A percentile compares a stretch with the other conserved stretches of the same genome.
These are phyloP conservation scores for Chrysosphaeria jannelii DNA, from an alignment of 2,329 filamentous ascomycete species.

Conservation along the genomic window DNA sequence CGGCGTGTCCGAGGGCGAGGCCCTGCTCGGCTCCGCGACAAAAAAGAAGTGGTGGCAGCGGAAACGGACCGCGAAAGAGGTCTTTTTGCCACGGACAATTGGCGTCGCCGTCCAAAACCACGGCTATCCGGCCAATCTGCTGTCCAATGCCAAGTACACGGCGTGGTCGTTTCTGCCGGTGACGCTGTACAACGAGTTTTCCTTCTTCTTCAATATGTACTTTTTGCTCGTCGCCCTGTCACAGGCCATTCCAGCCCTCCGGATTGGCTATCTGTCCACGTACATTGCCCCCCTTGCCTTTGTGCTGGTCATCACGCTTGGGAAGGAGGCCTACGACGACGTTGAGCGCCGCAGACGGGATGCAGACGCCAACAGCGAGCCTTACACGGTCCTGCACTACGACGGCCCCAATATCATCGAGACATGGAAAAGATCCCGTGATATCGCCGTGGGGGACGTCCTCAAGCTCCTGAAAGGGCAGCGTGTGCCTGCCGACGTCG, in stretches of 20 bases:
- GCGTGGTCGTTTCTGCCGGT: conserved; percentile 78
- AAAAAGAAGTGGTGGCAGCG: too few relatives aligned
- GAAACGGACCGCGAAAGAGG: too few relatives aligned
- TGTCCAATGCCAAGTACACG: conserved; percentile 96
- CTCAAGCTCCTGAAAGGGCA: conserved; percentile 78
- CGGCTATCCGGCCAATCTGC: conserved; percentile 68
- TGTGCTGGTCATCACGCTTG: conserved; percentile 71
- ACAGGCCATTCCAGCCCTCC: conserved; percentile 63
- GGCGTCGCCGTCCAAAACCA: too few relatives aligned
- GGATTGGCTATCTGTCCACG: conserved; percentile 82
- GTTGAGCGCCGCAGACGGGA: conserved; percentile 63
- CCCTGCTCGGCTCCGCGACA: too few relatives aligned
- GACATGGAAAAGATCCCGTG: conserved; percentile 50
- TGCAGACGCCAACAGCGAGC: conserved; percentile 79
- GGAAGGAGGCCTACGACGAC: conserved; percentile 88
- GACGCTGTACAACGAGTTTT: conserved; percentile 95
- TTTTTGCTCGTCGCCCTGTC: conserved; percentile 86
- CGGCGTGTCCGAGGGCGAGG: too few relatives aligned
- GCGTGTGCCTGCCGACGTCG: conserved; percentile 74
- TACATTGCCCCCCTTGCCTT: conserved; percentile 83
- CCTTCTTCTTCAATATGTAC: conserved; percentile 99
- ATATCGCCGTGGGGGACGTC: conserved; percentile 86
- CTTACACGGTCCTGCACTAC: conserved; percentile 51
- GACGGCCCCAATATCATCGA: conserved; percentile 30
- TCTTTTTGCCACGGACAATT: too few relatives aligned